phyloP scores from a whole-genome alignment of 169 alveolate species.

The Plasmodium relictum region DNA sequence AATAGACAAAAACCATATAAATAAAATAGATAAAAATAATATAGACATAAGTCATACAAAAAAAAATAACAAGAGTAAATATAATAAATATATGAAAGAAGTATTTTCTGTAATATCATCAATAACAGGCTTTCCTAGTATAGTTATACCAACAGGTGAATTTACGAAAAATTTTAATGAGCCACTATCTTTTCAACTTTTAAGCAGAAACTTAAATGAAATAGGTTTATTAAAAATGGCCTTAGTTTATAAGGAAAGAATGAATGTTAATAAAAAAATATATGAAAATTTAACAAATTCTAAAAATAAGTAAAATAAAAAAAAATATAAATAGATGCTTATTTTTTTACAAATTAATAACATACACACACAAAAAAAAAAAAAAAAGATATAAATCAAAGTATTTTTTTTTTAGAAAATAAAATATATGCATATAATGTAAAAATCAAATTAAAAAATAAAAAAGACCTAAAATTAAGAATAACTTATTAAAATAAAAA shows the following conservation, averaged over 20 bases:
- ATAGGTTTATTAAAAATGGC: conserved; percentile 40
- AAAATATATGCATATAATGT: too few relatives aligned
- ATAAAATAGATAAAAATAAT: neutral
- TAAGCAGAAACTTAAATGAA: conserved; percentile 23
- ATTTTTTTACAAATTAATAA: neutral
- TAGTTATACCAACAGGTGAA: conserved; percentile 58
- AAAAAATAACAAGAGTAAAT: neutral
- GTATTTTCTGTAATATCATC: conserved; percentile 46
- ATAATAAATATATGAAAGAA: conserved; percentile 67
- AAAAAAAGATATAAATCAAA: neutral
- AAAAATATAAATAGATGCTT: neutral
- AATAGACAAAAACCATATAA: neutral
- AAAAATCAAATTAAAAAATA: too few relatives aligned
- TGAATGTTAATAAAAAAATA: conserved; percentile 33
- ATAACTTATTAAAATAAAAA: neutral
- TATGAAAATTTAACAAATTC: conserved; percentile 17
- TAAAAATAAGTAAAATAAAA: neutral
- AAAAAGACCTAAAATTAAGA: too few relatives aligned
- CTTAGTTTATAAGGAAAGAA: conserved; percentile 46
- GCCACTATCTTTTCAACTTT: conserved; percentile 43
- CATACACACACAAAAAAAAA: neutral
- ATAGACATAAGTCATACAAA: neutral
- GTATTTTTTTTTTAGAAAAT: too few relatives aligned
- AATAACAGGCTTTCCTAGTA: conserved; percentile 49
- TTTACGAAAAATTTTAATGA: conserved; percentile 51